Evolutionary conservation across 176 grass and related monocot species (phyloP).

Genomic region (Ananas comosus): DNA sequence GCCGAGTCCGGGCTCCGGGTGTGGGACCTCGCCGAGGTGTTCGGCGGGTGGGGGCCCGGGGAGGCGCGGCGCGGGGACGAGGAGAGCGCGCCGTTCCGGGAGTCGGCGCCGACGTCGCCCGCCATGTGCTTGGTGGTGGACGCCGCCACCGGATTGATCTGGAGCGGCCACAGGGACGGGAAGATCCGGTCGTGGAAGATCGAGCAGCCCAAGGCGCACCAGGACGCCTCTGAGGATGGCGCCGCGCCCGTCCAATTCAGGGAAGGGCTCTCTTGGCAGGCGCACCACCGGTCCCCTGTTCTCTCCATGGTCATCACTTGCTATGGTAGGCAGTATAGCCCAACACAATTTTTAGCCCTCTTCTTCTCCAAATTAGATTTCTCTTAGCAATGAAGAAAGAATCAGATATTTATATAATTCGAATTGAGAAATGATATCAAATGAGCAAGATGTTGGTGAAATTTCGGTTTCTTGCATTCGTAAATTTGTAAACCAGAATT

Average conservation of each 20-base stretch:
- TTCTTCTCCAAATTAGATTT: no score
- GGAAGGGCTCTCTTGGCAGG: slow-evolving; percentile 81
- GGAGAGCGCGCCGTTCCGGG: slow-evolving; percentile 71
- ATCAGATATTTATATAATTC: no score
- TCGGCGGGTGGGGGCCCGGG: slow-evolving; percentile 1
- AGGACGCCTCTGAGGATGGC: background rate
- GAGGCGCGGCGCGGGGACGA: slow-evolving; percentile 65
- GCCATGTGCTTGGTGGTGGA: slow-evolving; percentile 74
- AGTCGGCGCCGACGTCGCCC: slow-evolving; percentile 54
- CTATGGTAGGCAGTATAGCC: slow-evolving; percentile 36
- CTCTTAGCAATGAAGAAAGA: no score
- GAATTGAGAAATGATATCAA: no score
- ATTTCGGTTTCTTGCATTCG: no score
- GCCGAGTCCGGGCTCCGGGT: slow-evolving; percentile 59
- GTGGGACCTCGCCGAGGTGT: slow-evolving; percentile 49
- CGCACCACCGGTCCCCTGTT: slow-evolving; percentile 55
- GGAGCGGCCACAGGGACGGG: slow-evolving; percentile 90
- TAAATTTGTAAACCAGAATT: no score
- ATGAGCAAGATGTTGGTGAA: no score
- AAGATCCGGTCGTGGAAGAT: slow-evolving; percentile 83
- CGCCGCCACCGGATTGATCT: slow-evolving; percentile 55
- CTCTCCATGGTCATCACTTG: slow-evolving; percentile 81
- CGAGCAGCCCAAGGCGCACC: slow-evolving; percentile 16
- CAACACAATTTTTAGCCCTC: background rate
- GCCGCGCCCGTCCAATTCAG: slow-evolving; percentile 32